A percentile compares a stretch with the other conserved stretches of the same genome.
phyloP scores from a whole-genome alignment of 257 asterid species.

The Petunia axillaris region DNA sequence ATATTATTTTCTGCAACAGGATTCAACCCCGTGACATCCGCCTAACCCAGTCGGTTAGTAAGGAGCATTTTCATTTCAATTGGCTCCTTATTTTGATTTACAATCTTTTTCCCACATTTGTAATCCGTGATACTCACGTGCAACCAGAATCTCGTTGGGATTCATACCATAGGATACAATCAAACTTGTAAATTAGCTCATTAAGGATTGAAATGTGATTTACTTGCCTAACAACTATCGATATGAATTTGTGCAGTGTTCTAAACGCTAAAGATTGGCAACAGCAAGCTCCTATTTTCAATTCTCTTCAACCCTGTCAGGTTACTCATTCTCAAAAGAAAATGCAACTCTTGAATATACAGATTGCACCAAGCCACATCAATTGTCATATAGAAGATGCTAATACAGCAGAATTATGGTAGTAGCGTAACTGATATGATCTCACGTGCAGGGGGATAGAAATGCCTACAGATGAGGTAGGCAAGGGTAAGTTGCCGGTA shows the following conservation, averaged over 20 bases:
- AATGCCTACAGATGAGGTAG: no score
- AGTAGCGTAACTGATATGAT: no score
- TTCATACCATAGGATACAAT: neutral
- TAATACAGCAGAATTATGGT: no score
- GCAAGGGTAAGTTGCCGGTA: no score
- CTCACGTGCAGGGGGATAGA: no score
- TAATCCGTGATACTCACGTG: neutral
- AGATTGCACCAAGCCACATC: neutral
- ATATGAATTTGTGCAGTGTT: neutral
- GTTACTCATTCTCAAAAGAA: conserved; percentile 12
- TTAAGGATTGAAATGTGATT: neutral
- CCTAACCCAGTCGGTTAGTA: neutral
- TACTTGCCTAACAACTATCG: conserved; percentile 11
- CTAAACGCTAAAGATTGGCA: conserved; percentile 1
- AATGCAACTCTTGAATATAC: neutral
- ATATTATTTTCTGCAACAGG: no score
- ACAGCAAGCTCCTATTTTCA: neutral
- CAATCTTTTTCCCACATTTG: neutral
- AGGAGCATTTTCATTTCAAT: neutral
- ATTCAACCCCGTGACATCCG: no score
- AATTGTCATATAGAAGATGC: neutral
- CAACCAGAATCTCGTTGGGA: neutral
- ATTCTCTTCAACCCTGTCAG: neutral
- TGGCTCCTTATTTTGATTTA: neutral
- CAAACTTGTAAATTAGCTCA: neutral